A percentile compares a stretch with the other conserved stretches of the same genome.
Evolutionary conservation across 805 yeast genomes (phyloP).

Genomic region (Blastobotrys chiropterorum): DNA sequence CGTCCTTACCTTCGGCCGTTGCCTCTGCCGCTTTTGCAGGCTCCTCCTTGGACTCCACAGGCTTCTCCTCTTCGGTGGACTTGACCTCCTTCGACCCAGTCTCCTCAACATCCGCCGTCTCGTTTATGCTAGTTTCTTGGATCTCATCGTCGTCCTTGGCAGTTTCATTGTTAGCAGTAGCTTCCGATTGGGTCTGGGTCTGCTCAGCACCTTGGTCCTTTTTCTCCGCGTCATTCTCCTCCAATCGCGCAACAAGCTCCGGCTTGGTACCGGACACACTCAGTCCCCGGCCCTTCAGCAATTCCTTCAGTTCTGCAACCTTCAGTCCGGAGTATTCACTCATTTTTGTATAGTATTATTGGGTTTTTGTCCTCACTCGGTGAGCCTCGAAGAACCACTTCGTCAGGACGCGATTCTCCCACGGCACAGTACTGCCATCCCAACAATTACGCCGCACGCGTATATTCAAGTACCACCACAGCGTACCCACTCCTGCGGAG

Average conservation of each 20-base stretch:
- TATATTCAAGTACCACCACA: too few relatives aligned
- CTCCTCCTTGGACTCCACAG: not conserved
- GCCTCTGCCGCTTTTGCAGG: not conserved
- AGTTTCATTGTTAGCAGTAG: not conserved
- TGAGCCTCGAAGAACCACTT: too few relatives aligned
- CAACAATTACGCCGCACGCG: too few relatives aligned
- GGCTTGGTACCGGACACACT: slow-evolving; percentile 74
- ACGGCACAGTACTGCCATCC: too few relatives aligned
- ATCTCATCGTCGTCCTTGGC: slow-evolving; percentile 1
- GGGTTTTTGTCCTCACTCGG: not conserved
- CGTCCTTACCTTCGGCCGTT: slow-evolving; percentile 3
- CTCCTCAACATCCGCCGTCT: not conserved
- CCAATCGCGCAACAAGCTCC: slow-evolving; percentile 61
- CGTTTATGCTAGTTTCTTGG: slow-evolving; percentile 30
- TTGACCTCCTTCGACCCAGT: not conserved
- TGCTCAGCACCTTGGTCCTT: slow-evolving; percentile 22
- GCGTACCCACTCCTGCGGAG: too few relatives aligned
- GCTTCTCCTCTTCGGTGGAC: not conserved
- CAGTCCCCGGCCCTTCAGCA: slow-evolving; percentile 60
- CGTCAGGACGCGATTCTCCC: too few relatives aligned
- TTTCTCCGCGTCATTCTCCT: slow-evolving; percentile 46
- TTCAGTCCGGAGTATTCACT: slow-evolving; percentile 22
- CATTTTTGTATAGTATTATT: slow-evolving; percentile 13
- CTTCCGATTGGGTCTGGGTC: slow-evolving; percentile 8
- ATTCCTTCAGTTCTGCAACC: slow-evolving; percentile 79